A percentile compares a stretch with the other conserved stretches of the same genome.
phyloP scores from a whole-genome alignment of 208 protist genomes.

The Trypanosoma theileri region DNA sequence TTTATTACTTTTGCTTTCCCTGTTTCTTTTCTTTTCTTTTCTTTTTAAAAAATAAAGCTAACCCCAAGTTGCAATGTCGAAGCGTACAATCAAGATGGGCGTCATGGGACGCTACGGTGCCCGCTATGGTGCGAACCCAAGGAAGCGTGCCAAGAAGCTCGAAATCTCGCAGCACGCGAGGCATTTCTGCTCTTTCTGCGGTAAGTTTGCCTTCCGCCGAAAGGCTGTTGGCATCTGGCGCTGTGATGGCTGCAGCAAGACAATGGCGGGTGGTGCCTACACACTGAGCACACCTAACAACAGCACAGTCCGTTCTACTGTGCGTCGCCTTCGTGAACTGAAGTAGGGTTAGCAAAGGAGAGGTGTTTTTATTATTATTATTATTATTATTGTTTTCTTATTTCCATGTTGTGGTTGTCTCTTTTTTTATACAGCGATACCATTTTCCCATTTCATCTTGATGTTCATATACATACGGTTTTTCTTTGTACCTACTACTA shows the following conservation, averaged over 20 bases:
- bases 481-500: conserved; percentile 6
- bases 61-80: conserved; percentile 80
- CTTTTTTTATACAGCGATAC: neutral
- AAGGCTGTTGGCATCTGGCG: conserved; percentile 99
- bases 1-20: conserved; percentile 24
- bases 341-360: conserved; percentile 29
- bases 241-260: conserved; percentile 97
- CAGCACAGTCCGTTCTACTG: conserved; percentile 96
- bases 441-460: neutral
- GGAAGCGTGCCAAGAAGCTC: conserved; percentile 99
- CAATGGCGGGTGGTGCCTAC: conserved; percentile 98
- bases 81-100: conserved; percentile 99
- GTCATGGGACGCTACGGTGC: conserved; percentile 99
- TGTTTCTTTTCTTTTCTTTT: conserved; percentile 20
- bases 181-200: conserved; percentile 99
- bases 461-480: neutral
- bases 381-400: conserved; percentile 17
- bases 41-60: conserved; percentile 22
- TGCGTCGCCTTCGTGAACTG: conserved; percentile 98
- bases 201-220: conserved; percentile 97
- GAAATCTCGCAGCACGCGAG: conserved; percentile 98
- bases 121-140: conserved; percentile 98
- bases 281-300: conserved; percentile 95
- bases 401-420: conserved; percentile 10
- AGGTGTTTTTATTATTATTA: conserved; percentile 7